Conservation (phyloP, 1,139 yeast genomes). For the Magnusiomyces ingens region DNA sequence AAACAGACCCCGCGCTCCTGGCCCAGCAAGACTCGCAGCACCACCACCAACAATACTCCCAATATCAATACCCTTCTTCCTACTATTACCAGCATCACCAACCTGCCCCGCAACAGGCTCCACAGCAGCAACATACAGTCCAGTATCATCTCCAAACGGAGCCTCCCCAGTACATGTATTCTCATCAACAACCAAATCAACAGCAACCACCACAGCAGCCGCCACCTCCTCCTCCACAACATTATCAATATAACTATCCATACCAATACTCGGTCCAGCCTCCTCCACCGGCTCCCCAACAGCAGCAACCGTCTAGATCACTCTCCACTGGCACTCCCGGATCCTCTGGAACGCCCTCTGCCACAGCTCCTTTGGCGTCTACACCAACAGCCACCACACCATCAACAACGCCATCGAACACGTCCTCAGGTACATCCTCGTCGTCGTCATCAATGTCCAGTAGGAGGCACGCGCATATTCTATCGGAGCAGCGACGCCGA, state of each 20-base stretch:
- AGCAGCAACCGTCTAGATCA: slow-evolving; percentile 4
- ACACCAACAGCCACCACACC: neutral
- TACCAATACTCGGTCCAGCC: slow-evolving; percentile 5
- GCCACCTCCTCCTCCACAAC: neutral
- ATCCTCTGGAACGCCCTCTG: neutral
- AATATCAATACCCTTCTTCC: too few species aligned
- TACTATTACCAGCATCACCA: neutral
- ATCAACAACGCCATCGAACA: slow-evolving; percentile 20
- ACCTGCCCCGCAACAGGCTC: neutral
- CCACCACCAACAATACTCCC: neutral
- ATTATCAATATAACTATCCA: neutral
- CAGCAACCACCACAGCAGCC: neutral
- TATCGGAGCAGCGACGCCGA: slow-evolving; percentile 41
- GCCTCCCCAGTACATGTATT: slow-evolving; percentile 1
- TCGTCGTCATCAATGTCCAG: slow-evolving; percentile 24
- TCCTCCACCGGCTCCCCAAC: slow-evolving; percentile 8
- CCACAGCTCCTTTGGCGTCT: neutral
- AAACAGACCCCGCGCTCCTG: too few species aligned
- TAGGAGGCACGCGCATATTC: slow-evolving; percentile 36
- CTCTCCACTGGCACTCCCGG: slow-evolving; percentile 3
- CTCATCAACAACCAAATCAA: neutral
- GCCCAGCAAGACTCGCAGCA: neutral
- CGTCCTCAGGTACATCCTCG: slow-evolving; percentile 19
- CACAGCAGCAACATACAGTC: slow-evolving; percentile 5
- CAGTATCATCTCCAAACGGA: slow-evolving; percentile 8